Conservation (phyloP, 768 basidiomycete genomes). For the Termitomyces titanicus region DNA sequence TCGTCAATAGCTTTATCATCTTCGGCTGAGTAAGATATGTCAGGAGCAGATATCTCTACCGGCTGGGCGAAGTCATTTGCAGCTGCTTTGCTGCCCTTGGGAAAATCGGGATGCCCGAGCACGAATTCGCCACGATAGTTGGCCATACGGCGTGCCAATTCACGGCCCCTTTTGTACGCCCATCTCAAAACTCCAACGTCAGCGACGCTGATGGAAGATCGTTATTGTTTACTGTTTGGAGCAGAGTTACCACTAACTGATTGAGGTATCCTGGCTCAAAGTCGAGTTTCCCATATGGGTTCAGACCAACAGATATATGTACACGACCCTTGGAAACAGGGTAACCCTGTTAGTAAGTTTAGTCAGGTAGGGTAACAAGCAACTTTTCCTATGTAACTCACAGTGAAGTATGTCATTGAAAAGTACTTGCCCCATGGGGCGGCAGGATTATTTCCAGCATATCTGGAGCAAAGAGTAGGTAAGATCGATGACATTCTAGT, state of each 20-base stretch:
- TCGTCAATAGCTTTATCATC: slow-evolving; percentile 41
- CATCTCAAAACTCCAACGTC: slow-evolving; percentile 46
- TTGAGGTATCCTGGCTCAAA: slow-evolving; percentile 45
- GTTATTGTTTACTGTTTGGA: background rate
- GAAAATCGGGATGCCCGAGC: slow-evolving; percentile 33
- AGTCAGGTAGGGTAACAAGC: slow-evolving; percentile 11
- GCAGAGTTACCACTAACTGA: slow-evolving; percentile 28
- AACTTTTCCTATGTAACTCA: slow-evolving; percentile 18
- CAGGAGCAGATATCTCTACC: slow-evolving; percentile 27
- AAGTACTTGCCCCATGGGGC: slow-evolving; percentile 25
- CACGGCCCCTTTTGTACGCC: slow-evolving; percentile 53
- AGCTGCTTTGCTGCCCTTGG: slow-evolving; percentile 29
- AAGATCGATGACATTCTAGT: slow-evolving; percentile 22
- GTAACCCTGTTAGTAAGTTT: slow-evolving; percentile 30
- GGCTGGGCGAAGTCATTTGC: slow-evolving; percentile 22
- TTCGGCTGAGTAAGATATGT: slow-evolving; percentile 37
- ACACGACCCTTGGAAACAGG: slow-evolving; percentile 44
- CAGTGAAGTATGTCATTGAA: slow-evolving; percentile 16
- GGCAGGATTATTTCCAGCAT: slow-evolving; percentile 14
- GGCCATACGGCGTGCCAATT: slow-evolving; percentile 52
- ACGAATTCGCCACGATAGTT: slow-evolving; percentile 35
- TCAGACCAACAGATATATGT: slow-evolving; percentile 41
- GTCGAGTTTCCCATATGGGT: slow-evolving; percentile 36
- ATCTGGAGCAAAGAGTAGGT: slow-evolving; percentile 4
- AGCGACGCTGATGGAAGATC: slow-evolving; percentile 24